Base-by-base conservation (phyloP, 192 early-diverging fungal genomes). In the Backusella luteola region DNA sequence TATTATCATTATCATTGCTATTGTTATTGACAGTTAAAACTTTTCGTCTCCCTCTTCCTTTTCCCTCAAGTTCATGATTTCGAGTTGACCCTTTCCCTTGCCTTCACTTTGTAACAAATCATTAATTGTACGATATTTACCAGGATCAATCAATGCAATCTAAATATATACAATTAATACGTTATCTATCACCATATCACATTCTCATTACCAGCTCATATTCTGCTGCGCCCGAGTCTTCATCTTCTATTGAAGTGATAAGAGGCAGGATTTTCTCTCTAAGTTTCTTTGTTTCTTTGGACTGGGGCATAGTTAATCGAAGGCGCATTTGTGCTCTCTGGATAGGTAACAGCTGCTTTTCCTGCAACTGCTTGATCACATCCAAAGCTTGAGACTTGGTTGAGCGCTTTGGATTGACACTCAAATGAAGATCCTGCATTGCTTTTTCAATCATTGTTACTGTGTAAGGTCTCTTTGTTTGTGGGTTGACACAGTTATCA, bases 381-480 rank as follows among this genome's bases (percentile, higher is more conserved):
- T 99, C 96, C 73, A 99, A 82, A 36, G 98, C 97, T 83, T 95
- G 94, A 73, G 93, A 94, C 81, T 99, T 99, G 17, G 95, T 91
- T 73, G 88, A 94, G 26, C 90, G 85, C 74, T 94, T 97, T 5
- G 93, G 91, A 79, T 98, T 95, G 74, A 98, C 89, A 68, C 91
- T 94, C 74, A 95, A 92, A 76, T 98, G 97, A 34, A 99, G 84
- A 72, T 99, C 97, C 1, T 86, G 84, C 94, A 99, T 96, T 39
- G 96, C 92, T 87, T 99, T 98, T 85, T 99, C 98, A 70, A 99
- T 97, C 93, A 98, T 98, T 21, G 96, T 94, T 67, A 96, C 94
- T 0, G 98, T 95, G 73, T 99, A 97, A 0, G 97, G 96, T 72
- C 96, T 88, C 80, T 96, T 95, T 1, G 97, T 97, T 52, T 92